Percentiles rank a stretch among this genome's conserved stretches.
Evolutionary conservation across 208 protist species (phyloP).

Genomic region (Angomonas deanei): DNA sequence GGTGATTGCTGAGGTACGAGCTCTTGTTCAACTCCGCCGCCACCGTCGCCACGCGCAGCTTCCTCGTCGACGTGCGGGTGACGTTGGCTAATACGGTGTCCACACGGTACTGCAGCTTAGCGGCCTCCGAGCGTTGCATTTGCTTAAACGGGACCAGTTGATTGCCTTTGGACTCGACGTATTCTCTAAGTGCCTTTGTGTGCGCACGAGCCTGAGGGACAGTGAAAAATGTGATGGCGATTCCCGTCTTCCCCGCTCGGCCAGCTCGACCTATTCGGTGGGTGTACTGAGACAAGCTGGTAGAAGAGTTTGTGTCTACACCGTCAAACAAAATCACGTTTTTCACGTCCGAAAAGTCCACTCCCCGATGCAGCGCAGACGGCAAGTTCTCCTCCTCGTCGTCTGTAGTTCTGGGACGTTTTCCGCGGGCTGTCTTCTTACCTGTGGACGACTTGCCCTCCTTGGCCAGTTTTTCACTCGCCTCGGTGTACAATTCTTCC

Average conservation of each 20-base stretch:
- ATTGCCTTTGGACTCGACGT: constrained; percentile 45
- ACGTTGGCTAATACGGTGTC: constrained; percentile 75
- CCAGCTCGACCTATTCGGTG: constrained; percentile 95
- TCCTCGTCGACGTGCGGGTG: constrained; percentile 70
- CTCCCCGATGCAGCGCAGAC: constrained; percentile 89
- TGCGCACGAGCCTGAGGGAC: constrained; percentile 62
- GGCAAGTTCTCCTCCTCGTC: constrained; percentile 14
- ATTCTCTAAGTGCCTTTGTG: constrained; percentile 43
- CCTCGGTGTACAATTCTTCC: constrained; percentile 52
- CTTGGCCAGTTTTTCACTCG: constrained; percentile 12
- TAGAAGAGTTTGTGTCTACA: constrained; percentile 70
- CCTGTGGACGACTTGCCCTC: constrained; percentile 6
- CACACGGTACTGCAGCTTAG: constrained; percentile 83
- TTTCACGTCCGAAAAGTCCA: constrained; percentile 95
- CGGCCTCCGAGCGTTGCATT: constrained; percentile 62
- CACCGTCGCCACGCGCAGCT: constrained; percentile 75
- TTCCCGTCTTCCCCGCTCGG: constrained; percentile 80
- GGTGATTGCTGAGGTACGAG: constrained; percentile 85
- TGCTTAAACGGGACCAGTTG: constrained; percentile 63
- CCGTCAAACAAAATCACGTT: constrained; percentile 97
- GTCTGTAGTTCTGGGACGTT: background rate
- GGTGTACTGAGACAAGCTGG: constrained; percentile 90
- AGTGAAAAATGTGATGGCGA: constrained; percentile 87
- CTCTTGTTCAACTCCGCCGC: constrained; percentile 85
- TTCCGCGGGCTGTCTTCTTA: background rate